phyloP scores from a whole-genome alignment of 192 early-diverging fungal species.

The Gonapodya sp. region DNA sequence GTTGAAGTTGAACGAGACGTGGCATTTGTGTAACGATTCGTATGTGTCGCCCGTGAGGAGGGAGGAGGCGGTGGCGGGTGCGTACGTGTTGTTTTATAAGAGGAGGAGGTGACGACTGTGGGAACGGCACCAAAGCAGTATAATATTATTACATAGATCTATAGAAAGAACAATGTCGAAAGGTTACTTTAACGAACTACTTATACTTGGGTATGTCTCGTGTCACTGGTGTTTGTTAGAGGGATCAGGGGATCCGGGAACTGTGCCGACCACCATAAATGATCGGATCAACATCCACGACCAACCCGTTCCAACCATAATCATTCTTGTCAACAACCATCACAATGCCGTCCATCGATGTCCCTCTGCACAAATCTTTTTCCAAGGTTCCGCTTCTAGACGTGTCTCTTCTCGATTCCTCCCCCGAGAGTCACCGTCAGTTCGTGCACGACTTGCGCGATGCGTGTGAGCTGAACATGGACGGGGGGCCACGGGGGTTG shows the following conservation, averaged over 20 bases:
- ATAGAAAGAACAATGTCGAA: too few species aligned
- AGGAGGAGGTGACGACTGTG: constrained; percentile 17
- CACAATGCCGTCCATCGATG: background rate
- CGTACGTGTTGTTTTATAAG: constrained; percentile 30
- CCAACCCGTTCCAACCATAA: too few species aligned
- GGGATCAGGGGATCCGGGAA: background rate
- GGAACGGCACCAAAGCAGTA: too few species aligned
- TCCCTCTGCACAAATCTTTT: background rate
- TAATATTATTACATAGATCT: too few species aligned
- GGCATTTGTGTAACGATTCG: constrained; percentile 15
- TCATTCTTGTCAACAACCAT: background rate
- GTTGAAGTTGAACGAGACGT: constrained; percentile 10
- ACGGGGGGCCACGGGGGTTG: too few species aligned
- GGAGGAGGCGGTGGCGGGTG: constrained; percentile 10
- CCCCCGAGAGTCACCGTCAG: background rate
- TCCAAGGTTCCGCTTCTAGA: background rate
- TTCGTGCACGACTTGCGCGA: background rate
- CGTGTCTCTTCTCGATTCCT: background rate
- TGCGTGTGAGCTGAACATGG: too few species aligned
- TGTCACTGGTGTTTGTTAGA: background rate
- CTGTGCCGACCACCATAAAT: background rate
- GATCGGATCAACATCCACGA: too few species aligned
- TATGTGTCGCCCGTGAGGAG: constrained; percentile 11
- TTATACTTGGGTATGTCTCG: background rate
- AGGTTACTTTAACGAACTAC: too few species aligned